phyloP scores from a whole-genome alignment of 495 filamentous ascomycete genomes.

The Staphylotrichum longicolle region DNA sequence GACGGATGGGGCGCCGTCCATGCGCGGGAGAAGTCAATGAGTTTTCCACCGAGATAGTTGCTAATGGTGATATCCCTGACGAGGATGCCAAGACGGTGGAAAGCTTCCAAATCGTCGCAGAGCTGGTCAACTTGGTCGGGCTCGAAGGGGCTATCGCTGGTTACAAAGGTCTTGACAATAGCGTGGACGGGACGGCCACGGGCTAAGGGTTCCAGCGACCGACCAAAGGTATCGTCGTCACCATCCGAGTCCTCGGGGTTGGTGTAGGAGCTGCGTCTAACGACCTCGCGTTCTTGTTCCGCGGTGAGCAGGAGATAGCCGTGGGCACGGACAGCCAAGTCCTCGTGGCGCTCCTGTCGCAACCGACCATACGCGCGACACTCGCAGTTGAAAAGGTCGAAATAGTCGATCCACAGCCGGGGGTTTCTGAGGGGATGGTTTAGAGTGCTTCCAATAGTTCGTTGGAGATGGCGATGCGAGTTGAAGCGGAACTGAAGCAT shows the following conservation, averaged over 20 bases:
- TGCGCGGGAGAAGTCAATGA: conserved; percentile 23
- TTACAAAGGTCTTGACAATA: conserved; percentile 21
- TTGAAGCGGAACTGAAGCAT: neutral
- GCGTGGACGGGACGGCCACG: conserved; percentile 10
- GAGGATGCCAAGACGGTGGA: conserved; percentile 22
- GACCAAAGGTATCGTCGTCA: neutral
- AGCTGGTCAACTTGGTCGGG: conserved; percentile 1
- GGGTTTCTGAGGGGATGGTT: neutral
- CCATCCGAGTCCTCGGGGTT: neutral
- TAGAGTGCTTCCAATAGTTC: neutral
- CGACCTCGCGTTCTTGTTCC: conserved; percentile 13
- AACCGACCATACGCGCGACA: conserved; percentile 25
- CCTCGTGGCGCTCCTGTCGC: conserved; percentile 11
- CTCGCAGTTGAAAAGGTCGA: conserved; percentile 21
- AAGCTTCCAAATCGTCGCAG: conserved; percentile 14
- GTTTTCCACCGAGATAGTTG: conserved; percentile 23
- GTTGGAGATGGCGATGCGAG: neutral
- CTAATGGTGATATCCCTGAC: conserved; percentile 11
- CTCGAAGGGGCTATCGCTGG: neutral
- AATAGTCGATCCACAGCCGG: conserved; percentile 14
- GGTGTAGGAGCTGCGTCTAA: neutral
- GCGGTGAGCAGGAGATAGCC: conserved; percentile 22
- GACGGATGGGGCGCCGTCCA: conserved; percentile 21
- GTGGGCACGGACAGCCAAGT: conserved; percentile 17
- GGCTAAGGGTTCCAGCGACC: neutral